Percentiles rank a stretch among this genome's conserved stretches.
phyloP scores from a whole-genome alignment of 2,329 filamentous ascomycete genomes.

The Sporothrix pseudoabietina region DNA sequence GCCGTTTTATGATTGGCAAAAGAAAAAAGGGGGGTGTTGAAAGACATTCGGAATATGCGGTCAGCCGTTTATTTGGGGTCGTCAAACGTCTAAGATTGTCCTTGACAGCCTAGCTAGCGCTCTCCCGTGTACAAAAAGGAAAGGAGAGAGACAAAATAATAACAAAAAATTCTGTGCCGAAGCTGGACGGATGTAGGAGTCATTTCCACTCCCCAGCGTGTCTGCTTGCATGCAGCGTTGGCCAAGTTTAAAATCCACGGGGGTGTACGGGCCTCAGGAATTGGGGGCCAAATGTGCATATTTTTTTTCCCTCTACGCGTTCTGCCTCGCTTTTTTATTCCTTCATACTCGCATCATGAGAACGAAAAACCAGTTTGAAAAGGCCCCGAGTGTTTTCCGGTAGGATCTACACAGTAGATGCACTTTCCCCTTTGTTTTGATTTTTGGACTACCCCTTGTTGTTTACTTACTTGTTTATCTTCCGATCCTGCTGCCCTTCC shows the following conservation, averaged over 20 bases:
- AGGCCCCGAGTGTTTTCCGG: background rate
- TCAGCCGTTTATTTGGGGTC: background rate
- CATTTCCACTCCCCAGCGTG: background rate
- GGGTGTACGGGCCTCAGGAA: background rate
- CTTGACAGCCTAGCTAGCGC: too few species aligned
- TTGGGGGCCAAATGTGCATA: background rate
- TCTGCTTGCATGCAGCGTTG: background rate
- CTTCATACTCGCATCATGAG: background rate
- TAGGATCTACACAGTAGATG: background rate
- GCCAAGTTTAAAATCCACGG: background rate
- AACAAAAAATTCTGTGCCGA: background rate
- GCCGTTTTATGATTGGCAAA: background rate
- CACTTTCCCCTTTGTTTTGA: background rate
- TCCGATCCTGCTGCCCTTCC: background rate
- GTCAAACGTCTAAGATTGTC: background rate
- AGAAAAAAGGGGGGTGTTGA: background rate
- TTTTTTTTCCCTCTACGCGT: background rate
- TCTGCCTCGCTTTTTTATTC: background rate
- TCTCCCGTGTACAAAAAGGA: background rate
- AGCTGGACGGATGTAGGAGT: too few species aligned
- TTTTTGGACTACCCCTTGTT: background rate
- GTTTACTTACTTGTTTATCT: background rate
- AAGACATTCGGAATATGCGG: background rate
- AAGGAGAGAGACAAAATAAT: background rate
- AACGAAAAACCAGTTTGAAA: background rate